Evolutionary conservation across 2,329 filamentous ascomycete species (phyloP).

Genomic region (Talaromyces amestolkiae): DNA sequence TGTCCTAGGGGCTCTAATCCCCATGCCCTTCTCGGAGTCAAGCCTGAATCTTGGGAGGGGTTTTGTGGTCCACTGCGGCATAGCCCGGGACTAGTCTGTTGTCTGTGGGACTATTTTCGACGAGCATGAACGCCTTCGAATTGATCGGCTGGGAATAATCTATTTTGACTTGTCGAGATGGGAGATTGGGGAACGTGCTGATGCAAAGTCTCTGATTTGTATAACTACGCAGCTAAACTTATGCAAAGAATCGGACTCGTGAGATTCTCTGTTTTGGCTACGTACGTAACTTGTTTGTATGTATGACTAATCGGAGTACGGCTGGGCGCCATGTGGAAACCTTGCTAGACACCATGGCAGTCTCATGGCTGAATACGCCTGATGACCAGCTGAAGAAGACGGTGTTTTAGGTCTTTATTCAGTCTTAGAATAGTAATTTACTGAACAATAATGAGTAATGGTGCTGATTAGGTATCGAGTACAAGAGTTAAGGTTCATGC

Average conservation of each 20-base stretch:
- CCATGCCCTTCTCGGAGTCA: no score
- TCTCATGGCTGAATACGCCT: neutral
- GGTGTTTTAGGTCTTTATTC: no score
- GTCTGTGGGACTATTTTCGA: neutral
- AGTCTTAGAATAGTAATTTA: no score
- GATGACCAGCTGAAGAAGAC: neutral
- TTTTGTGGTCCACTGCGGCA: neutral
- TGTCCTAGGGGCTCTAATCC: no score
- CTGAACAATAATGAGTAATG: no score
- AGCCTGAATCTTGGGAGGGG: neutral
- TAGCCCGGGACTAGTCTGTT: neutral
- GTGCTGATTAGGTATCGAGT: no score
- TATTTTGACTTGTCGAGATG: neutral
- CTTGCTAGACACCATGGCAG: neutral
- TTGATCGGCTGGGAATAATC: neutral
- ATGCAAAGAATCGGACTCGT: neutral
- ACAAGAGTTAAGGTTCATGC: no score
- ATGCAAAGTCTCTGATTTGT: neutral
- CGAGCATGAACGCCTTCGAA: neutral
- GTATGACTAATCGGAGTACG: constrained; percentile 1
- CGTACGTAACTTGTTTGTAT: neutral
- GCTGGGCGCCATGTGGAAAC: neutral
- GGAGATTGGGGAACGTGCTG: neutral
- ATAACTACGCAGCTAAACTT: neutral
- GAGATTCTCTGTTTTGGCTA: neutral